These are phyloP conservation scores for Suillus plorans DNA, from an alignment of 768 basidiomycete species.

Conservation along the genomic window DNA sequence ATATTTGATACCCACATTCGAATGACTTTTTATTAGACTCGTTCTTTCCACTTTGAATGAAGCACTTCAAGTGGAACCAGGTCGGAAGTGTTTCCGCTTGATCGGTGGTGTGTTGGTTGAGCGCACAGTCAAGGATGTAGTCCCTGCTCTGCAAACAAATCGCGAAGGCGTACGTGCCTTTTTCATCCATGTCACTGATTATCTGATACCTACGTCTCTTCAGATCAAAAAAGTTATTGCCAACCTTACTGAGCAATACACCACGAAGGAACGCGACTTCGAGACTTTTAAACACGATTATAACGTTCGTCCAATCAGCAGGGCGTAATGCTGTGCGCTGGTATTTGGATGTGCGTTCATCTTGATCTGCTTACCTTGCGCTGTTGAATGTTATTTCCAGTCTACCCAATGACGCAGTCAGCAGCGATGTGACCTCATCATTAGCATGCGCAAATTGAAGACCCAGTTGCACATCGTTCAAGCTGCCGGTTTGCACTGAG, in stretches of 20 bases:
- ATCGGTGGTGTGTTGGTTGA: constrained; percentile 96
- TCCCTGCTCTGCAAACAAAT: constrained; percentile 88
- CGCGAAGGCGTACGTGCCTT: constrained; percentile 68
- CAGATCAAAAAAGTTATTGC: constrained; percentile 84
- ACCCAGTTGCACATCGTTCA: neutral
- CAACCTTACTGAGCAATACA: constrained; percentile 83
- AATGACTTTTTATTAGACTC: constrained; percentile 49
- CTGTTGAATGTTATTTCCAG: neutral
- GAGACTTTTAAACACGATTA: constrained; percentile 78
- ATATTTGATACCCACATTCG: constrained; percentile 2
- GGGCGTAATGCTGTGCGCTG: constrained; percentile 17
- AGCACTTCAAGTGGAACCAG: constrained; percentile 76
- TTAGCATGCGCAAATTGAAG: neutral
- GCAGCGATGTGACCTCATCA: neutral
- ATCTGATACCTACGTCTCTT: constrained; percentile 16
- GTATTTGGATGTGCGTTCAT: neutral
- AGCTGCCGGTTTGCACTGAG: neutral
- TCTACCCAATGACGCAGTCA: neutral
- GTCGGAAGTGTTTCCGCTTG: constrained; percentile 93
- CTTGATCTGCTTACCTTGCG: neutral
- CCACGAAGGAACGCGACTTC: constrained; percentile 81
- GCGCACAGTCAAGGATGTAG: constrained; percentile 92
- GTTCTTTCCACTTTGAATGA: constrained; percentile 88
- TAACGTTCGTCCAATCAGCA: constrained; percentile 61
- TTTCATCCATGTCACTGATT: neutral